phyloP scores from a whole-genome alignment of 2,329 filamentous ascomycete genomes.

The Orbilia brochopaga region DNA sequence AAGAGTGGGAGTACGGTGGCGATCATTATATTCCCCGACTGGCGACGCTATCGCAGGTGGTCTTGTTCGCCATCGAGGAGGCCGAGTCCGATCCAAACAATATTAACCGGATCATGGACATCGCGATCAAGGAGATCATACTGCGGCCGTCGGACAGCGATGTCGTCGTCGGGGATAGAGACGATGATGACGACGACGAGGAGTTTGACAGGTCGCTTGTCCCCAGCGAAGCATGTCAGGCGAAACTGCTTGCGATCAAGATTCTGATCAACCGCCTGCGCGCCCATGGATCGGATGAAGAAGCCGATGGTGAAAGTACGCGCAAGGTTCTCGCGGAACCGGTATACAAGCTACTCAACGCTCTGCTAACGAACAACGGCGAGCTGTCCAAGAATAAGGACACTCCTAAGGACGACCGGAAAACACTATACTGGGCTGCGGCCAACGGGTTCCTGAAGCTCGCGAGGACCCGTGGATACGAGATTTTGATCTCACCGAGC shows the following conservation, averaged over 20 bases:
- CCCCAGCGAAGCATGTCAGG: constrained; percentile 63
- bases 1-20: constrained; percentile 74
- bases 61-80: constrained; percentile 63
- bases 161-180: constrained; percentile 61
- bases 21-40: constrained; percentile 72
- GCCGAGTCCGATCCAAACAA: constrained; percentile 39
- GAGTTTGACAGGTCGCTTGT: constrained; percentile 65
- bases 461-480: constrained; percentile 75
- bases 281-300: constrained; percentile 59
- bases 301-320: constrained; percentile 57
- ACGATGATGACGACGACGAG: constrained; percentile 69
- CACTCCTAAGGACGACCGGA: constrained; percentile 78
- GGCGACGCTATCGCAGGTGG: constrained; percentile 66
- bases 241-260: constrained; percentile 83
- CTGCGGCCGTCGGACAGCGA: constrained; percentile 69
- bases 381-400: constrained; percentile 77
- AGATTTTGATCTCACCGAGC: constrained; percentile 72
- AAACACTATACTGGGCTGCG: constrained; percentile 80
- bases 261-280: constrained; percentile 85
- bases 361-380: constrained; percentile 75
- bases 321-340: constrained; percentile 66
- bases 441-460: constrained; percentile 83
- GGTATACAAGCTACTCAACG: constrained; percentile 79
- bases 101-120: constrained; percentile 45
- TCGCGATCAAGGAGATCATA: constrained; percentile 71